phyloP scores from a whole-genome alignment of 1,284 basidiomycete genomes.

The Trichosporon inkin region DNA sequence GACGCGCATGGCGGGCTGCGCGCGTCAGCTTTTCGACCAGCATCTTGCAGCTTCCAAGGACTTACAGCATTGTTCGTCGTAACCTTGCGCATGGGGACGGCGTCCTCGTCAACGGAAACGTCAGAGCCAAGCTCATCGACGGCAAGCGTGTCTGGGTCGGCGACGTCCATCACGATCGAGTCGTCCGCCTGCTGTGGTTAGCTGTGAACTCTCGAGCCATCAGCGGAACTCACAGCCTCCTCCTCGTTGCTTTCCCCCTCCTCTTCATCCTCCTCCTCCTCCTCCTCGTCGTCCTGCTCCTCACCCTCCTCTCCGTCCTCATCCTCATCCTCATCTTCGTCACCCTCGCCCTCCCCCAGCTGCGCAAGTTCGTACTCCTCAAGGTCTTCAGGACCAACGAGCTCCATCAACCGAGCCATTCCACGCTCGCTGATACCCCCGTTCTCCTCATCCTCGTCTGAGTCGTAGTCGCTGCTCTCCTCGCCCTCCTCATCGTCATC shows the following conservation, averaged over 20 bases:
- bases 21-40: too few species aligned
- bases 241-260: conserved; percentile 52
- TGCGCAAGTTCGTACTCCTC: conserved; percentile 38
- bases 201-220: neutral
- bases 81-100: conserved; percentile 71
- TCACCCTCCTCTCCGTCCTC: conserved; percentile 67
- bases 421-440: conserved; percentile 82
- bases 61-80: conserved; percentile 70
- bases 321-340: conserved; percentile 58
- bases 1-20: conserved; percentile 62
- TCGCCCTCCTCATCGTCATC: conserved; percentile 32
- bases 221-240: conserved; percentile 32
- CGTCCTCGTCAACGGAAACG: conserved; percentile 65
- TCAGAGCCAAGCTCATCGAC: conserved; percentile 67
- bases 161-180: conserved; percentile 48
- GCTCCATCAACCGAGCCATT: conserved; percentile 62
- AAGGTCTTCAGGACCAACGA: conserved; percentile 56
- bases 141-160: conserved; percentile 55
- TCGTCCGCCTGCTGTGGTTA: conserved; percentile 27
- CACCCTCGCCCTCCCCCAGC: conserved; percentile 27
- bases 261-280: conserved; percentile 56
- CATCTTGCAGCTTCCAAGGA: too few species aligned
- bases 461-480: conserved; percentile 32
- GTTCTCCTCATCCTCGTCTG: conserved; percentile 69
- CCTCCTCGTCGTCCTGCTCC: conserved; percentile 63